Percentiles rank a stretch among this genome's conserved stretches.
These are phyloP conservation scores for Cryptosporidium ubiquitum DNA, from an alignment of 169 alveolate genomes.

Conservation along the genomic window DNA sequence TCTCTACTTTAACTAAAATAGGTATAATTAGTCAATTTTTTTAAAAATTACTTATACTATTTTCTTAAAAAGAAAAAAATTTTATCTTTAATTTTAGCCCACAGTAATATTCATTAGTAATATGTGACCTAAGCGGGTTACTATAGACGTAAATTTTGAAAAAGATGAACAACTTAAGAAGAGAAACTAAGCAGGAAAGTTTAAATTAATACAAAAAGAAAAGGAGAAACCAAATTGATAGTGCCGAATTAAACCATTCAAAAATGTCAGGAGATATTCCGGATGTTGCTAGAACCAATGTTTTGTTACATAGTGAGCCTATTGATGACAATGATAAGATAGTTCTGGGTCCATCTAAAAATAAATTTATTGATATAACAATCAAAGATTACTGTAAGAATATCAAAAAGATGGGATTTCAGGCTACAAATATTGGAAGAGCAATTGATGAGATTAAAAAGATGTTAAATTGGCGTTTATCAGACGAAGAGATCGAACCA, in stretches of 20 bases:
- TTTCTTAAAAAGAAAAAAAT: too few species aligned
- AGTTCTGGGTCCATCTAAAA: background rate
- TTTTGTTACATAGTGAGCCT: conserved; percentile 59
- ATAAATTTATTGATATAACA: conserved; percentile 18
- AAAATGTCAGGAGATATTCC: background rate
- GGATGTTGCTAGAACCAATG: conserved; percentile 8
- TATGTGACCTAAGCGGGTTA: background rate
- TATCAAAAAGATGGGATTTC: conserved; percentile 81
- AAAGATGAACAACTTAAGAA: background rate
- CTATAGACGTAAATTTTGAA: background rate
- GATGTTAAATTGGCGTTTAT: conserved; percentile 88
- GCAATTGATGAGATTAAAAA: conserved; percentile 85
- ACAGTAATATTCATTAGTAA: background rate
- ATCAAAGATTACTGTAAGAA: conserved; percentile 36
- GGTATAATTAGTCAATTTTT: background rate
- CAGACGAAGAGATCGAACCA: conserved; percentile 83
- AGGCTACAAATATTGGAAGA: conserved; percentile 85
- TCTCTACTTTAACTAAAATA: background rate
- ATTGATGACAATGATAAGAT: conserved; percentile 6
- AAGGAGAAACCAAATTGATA: background rate
- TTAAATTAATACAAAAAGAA: too few species aligned
- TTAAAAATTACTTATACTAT: too few species aligned
- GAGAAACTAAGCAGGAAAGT: background rate
- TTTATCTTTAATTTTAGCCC: too few species aligned
- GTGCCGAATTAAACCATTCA: background rate